A percentile compares a stretch with the other conserved stretches of the same genome.
phyloP scores from a whole-genome alignment of 2,329 filamentous ascomycete species.

The Fusarium subglutinans region DNA sequence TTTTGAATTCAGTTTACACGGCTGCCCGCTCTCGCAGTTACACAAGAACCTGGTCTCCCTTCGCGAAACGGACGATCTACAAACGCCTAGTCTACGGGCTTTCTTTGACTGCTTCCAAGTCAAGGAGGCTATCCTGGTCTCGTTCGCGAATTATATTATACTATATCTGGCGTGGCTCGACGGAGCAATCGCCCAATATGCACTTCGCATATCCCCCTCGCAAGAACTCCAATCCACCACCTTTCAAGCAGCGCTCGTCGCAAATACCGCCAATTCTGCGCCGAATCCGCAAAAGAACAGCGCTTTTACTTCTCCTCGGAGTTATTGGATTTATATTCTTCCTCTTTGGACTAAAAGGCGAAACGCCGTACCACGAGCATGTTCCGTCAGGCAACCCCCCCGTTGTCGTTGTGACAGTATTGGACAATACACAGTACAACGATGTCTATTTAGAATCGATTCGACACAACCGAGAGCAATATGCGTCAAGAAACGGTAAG shows the following conservation, averaged over 20 bases:
- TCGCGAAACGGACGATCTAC: conserved; percentile 9
- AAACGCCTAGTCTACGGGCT: not conserved
- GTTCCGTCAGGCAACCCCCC: conserved; percentile 65
- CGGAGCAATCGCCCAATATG: conserved; percentile 62
- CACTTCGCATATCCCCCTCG: conserved; percentile 90
- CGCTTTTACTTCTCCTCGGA: conserved; percentile 63
- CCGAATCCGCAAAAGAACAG: conserved; percentile 68
- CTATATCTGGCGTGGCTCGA: not conserved
- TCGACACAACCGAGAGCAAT: conserved; percentile 83
- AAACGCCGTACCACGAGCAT: conserved; percentile 47
- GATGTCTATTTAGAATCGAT: conserved; percentile 76
- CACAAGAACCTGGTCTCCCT: conserved; percentile 13
- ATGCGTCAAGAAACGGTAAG: conserved; percentile 87
- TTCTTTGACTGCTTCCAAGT: conserved; percentile 6
- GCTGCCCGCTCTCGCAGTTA: conserved; percentile 12
- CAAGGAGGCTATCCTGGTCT: not conserved
- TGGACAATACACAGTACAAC: conserved; percentile 74
- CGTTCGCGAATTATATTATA: not conserved
- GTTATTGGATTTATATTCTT: conserved; percentile 70
- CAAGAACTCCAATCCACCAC: conserved; percentile 80
- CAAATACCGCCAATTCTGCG: conserved; percentile 63
- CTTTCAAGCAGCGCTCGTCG: conserved; percentile 71
- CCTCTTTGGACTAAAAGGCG: conserved; percentile 53
- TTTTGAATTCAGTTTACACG: not conserved
- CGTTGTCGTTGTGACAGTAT: conserved; percentile 84